These are phyloP conservation scores for Diophrys sp. DNA, from an alignment of 73 alveolate genomes.

Conservation along the genomic window DNA sequence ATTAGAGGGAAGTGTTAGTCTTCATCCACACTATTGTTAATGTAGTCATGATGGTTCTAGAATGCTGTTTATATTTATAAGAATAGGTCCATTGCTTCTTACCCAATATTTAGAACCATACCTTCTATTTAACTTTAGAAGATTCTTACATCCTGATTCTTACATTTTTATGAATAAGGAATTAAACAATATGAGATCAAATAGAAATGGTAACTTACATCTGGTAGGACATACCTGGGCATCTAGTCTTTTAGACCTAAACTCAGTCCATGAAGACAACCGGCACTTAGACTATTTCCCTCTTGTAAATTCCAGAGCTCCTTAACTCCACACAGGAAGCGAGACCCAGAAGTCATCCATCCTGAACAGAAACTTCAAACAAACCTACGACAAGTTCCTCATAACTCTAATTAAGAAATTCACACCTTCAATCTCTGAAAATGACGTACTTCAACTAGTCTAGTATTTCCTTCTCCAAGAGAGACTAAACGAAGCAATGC, in stretches of 20 bases:
- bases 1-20: no score
- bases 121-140: no score
- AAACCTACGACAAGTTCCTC: constrained; percentile 42
- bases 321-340: constrained; percentile 2
- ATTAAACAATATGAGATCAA: no score
- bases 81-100: no score
- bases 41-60: no score
- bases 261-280: constrained; percentile 18
- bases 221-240: not conserved
- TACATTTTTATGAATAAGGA: no score
- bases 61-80: no score
- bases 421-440: not conserved
- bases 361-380: constrained; percentile 37
- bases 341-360: constrained; percentile 1
- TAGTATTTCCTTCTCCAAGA: constrained; percentile 46
- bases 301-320: constrained; percentile 61
- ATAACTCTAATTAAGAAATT: not conserved
- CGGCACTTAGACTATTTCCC: constrained; percentile 84
- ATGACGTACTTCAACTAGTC: constrained; percentile 26
- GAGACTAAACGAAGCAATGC: constrained; percentile 65
- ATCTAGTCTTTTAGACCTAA: not conserved
- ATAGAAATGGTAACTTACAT: no score
- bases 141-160: no score
- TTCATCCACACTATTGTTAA: no score
- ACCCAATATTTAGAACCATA: no score